Evolutionary conservation across 208 protist genomes (phyloP), one percentile per base, ranked within the genome.

Genomic region (Eutreptiella sp.): DNA sequence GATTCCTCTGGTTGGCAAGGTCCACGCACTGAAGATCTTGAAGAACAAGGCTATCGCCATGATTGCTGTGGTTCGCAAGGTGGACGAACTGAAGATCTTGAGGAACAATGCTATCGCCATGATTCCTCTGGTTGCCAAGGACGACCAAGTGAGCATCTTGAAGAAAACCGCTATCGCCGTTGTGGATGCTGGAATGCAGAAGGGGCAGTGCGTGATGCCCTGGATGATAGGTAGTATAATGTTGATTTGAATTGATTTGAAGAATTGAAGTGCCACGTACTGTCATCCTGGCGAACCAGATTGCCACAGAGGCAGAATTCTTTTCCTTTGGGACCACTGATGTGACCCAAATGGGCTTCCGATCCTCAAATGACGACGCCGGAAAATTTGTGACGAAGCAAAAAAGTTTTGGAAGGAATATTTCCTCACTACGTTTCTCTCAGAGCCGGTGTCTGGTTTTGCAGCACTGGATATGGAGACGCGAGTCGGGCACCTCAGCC

Each of bases 291-390:
- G 87, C 87, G 38, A 73, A 87, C 63, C 53, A 92, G 66, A 90
- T 96, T 47, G 90, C 90, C n/a, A 52, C 78, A 53, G 74, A 89
- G 64, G 85, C 86, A 19, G 84, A 94, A 57, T 96, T 94, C 87
- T 95, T 96, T 68, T 94, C 88, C 28, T 94, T 96, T 68, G 91
- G 93, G 41, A 96, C 92, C 38, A 97, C 96, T 77, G 93, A 97
- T 59, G 75, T 97, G 41, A 96, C 92, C 38, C 92, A 96, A 75
- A 93, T 92, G 81, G 93, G 89, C 61, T 94, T 88, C 63, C 88
- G 89, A 59, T 94, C 93, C 75, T 96, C 90, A 5, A 83, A 92
- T 60, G 93, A 97, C 73, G 93, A 97, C 72, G 75, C 87, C 32
- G 85, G 73, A 24, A 75, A 77, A 38, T 97, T 96, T 85, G 72